Evolutionary conservation across 2,329 filamentous ascomycete species (phyloP).

Genomic region (Orbilia oligospora): DNA sequence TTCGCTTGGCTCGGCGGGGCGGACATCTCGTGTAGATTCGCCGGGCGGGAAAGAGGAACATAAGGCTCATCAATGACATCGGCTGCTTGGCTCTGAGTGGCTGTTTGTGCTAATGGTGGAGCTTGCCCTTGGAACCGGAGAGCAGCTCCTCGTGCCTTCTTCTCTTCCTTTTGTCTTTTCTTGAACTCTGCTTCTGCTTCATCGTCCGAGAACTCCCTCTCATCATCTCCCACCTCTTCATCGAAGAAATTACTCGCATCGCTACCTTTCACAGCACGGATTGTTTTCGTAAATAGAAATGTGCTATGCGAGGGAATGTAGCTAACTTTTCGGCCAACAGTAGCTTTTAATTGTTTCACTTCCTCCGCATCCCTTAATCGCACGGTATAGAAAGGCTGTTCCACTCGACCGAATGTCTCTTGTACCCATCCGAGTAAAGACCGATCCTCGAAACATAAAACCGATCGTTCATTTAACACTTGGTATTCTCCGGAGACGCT

Average conservation of each 20-base stretch:
- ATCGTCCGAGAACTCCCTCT: constrained; percentile 96
- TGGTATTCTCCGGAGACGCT: constrained; percentile 84
- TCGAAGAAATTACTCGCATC: constrained; percentile 96
- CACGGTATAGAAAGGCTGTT: constrained; percentile 87
- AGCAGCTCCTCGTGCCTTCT: constrained; percentile 66
- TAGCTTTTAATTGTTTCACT: constrained; percentile 77
- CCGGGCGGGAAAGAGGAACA: constrained; percentile 78
- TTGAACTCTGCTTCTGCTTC: constrained; percentile 91
- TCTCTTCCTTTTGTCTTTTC: constrained; percentile 76
- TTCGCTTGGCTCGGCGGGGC: constrained; percentile 64
- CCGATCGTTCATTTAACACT: constrained; percentile 85
- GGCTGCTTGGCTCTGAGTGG: constrained; percentile 75
- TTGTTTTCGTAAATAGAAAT: constrained; percentile 87
- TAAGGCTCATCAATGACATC: constrained; percentile 77
- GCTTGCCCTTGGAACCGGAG: constrained; percentile 1
- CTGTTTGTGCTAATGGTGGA: constrained; percentile 65
- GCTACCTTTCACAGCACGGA: constrained; percentile 85
- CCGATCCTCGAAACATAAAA: constrained; percentile 83
- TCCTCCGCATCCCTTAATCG: constrained; percentile 79
- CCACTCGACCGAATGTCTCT: constrained; percentile 87
- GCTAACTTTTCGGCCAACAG: constrained; percentile 79
- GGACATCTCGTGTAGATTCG: constrained; percentile 72
- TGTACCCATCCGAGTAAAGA: constrained; percentile 84
- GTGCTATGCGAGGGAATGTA: constrained; percentile 84
- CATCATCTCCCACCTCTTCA: constrained; percentile 87